Conservation (phyloP, 2,329 filamentous ascomycete genomes). For the Colletotrichum cuscutae region DNA sequence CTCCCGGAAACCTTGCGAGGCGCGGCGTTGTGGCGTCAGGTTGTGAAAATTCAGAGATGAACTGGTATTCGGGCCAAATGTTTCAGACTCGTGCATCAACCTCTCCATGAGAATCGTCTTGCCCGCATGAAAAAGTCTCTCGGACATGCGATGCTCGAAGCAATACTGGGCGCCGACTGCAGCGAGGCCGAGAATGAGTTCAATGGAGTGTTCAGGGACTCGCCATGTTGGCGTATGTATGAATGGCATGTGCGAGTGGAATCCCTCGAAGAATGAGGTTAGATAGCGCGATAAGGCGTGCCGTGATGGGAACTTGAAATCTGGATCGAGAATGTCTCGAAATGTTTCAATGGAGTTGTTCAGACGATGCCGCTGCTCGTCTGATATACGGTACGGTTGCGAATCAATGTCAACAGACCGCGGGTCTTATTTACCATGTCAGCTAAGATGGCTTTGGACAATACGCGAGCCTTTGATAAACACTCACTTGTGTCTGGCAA, state of each 20-base stretch:
- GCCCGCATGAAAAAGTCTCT: conserved; percentile 46
- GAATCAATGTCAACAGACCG: conserved; percentile 36
- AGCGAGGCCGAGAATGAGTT: conserved; percentile 46
- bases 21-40: conserved; percentile 26
- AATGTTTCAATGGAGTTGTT: conserved; percentile 40
- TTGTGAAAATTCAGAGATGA: conserved; percentile 38
- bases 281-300: conserved; percentile 49
- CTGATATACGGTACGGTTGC: conserved; percentile 41
- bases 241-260: conserved; percentile 51
- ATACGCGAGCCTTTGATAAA: neutral
- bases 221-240: conserved; percentile 49
- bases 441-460: neutral
- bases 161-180: conserved; percentile 51
- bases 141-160: conserved; percentile 48
- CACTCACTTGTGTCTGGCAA: conserved; percentile 38
- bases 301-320: conserved; percentile 47
- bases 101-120: conserved; percentile 46
- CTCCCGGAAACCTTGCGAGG: neutral
- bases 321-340: conserved; percentile 41
- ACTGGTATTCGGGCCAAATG: conserved; percentile 40
- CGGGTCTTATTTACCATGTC: conserved; percentile 14
- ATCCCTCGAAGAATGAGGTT: conserved; percentile 49
- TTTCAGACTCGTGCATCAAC: conserved; percentile 38
- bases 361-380: conserved; percentile 46
- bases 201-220: conserved; percentile 43